Base-by-base conservation (phyloP, 768 basidiomycete genomes). In the Boletus subparvulus region DNA sequence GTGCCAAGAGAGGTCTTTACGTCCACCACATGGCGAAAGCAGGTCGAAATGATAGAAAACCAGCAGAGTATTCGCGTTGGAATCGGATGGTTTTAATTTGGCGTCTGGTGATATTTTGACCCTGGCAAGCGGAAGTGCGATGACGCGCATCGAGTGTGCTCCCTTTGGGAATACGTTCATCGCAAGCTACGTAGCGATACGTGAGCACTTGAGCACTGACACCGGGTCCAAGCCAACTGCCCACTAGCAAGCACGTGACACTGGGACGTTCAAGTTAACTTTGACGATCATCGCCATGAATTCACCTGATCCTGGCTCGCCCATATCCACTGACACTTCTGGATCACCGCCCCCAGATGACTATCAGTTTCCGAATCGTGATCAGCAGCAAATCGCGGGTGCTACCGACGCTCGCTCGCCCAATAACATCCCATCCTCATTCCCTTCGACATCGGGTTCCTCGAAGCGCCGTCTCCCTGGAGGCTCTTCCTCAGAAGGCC, bases 381-480 rank as follows among this genome's bases (percentile, higher is more conserved):
- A 72, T 58, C 62, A 66, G 26, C 70, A 72, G 48, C 68, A 70
- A 45, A 49, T 55, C 33, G 36, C 63, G 47, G 61, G 46, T 26
- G 42, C 50, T n/a, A 47, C 61, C 2, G 67, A 71, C 26, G 36
- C 63, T 45, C 66, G 67, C 28, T 54, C 61, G 26, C 58, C 55
- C 49, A 52, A 17, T 39, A 71, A 47, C 21, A 49, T 56, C 36
- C 35, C 68, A 28, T 55, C 65, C 39, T 47, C 72, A 17, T 59
- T 71, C 36, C 14, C 59, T 32, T 35, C 67, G 24, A 50, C 57
- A 24, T 54, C 72, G 21, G 65, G 71, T 49, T 67, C 78, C 26
- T 77, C 82, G 12, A 83, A 83, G 61, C 79, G 82, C 16, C 78
- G 81, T 35, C 70, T 81, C n/a, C 81, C 81, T 7, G 74, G 72